Base-by-base conservation (phyloP, 2,329 filamentous ascomycete species). In the Fusarium falciforme region DNA sequence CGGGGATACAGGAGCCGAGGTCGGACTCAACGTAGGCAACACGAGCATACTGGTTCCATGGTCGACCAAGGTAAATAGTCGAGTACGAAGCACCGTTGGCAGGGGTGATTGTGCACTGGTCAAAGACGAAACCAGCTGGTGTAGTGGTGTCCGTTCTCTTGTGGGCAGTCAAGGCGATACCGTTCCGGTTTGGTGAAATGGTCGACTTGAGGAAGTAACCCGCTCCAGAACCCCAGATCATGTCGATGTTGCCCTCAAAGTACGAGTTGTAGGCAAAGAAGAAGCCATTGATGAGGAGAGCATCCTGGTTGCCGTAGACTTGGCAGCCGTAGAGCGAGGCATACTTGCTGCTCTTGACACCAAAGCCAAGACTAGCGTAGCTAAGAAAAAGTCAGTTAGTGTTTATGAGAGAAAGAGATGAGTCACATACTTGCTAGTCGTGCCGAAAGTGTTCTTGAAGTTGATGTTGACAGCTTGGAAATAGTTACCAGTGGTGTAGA, bases 241-340 rank as follows among this genome's bases (percentile, higher is more conserved):
- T 85, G 61, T 88, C 86, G 33, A 86, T 87, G 2, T 84, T 86
- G n/a, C 86, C 86, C 62, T 84, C 81, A 42, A 88, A 83, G 58
- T 84, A 79, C 58, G 82, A 84, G 17, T 79, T 78, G 25, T 83
- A 82, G 66, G 87, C 87, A 42, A 88, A 83, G 69, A 89, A 84
- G 58, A 82, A 81, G 5, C 87, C 86, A 29, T 77, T 82, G 17
- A 85, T 85, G n/a, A 88, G 78, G 2, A 88, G 76, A 3, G 87
- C 87, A 72, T 88, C 87, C 71, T 88, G 86, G 75, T 83, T 88
- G 0, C 87, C 87, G 27, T 80, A 82, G 25, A 88, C 80, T 10
- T 82, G 78, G 70, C 84, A 84, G 16, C 82, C 87, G 68, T 88
- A 88, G 40, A 78, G 72, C 2, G 75, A 77, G 8, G 76, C 76